These are phyloP conservation scores for Meripilus lineatus DNA, from an alignment of 1,284 basidiomycete genomes.

Conservation along the genomic window DNA sequence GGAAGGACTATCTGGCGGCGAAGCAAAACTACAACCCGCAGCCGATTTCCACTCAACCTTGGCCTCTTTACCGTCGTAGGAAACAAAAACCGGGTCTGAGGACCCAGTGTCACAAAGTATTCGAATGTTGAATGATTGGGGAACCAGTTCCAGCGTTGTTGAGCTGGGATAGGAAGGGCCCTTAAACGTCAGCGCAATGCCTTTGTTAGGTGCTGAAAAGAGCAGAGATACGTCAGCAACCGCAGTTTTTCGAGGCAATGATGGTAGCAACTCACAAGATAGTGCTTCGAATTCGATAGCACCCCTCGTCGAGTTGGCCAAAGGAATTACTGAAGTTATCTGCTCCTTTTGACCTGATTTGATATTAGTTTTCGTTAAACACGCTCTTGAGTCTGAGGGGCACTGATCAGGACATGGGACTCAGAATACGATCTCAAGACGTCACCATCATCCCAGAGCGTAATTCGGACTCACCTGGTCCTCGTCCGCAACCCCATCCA, in stretches of 20 bases:
- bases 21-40: constrained; percentile 43
- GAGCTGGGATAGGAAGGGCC: constrained; percentile 55
- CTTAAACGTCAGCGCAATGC: constrained; percentile 52
- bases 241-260: constrained; percentile 9
- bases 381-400: constrained; percentile 59
- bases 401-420: constrained; percentile 43
- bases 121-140: constrained; percentile 57
- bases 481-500: constrained; percentile 40
- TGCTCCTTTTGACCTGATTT: constrained; percentile 51
- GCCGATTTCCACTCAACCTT: constrained; percentile 56
- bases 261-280: constrained; percentile 38
- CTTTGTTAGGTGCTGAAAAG: constrained; percentile 40
- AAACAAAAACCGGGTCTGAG: constrained; percentile 46
- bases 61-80: constrained; percentile 54
- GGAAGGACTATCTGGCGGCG: constrained; percentile 21
- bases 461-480: constrained; percentile 60
- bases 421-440: constrained; percentile 2
- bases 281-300: constrained; percentile 35
- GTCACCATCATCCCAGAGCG: neutral
- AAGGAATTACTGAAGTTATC: constrained; percentile 60
- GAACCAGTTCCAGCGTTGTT: constrained; percentile 30
- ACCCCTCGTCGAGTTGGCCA: constrained; percentile 46
- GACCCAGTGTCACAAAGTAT: constrained; percentile 44
- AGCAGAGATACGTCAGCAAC: constrained; percentile 8
- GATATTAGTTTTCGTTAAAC: constrained; percentile 61